These are phyloP conservation scores for Cercospora zeina DNA, from an alignment of 2,329 filamentous ascomycete species.

Conservation along the genomic window DNA sequence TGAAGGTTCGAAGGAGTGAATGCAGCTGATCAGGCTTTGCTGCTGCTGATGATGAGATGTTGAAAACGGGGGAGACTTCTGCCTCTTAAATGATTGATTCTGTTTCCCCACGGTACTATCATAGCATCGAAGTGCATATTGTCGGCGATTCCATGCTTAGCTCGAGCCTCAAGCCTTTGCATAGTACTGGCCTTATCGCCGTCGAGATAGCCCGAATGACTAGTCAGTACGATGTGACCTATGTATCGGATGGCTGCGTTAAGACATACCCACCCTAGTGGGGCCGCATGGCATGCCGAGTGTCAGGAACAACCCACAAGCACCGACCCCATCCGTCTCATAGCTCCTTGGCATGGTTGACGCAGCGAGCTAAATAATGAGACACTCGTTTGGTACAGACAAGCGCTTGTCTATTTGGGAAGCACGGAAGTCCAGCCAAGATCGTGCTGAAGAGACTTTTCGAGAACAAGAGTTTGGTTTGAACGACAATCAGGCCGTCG, in stretches of 20 bases:
- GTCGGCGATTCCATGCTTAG: conserved; percentile 1
- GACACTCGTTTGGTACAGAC: not conserved
- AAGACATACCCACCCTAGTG: not conserved
- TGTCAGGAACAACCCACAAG: not conserved
- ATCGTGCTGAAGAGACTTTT: not conserved
- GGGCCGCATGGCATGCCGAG: not conserved
- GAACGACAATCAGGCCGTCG: not conserved
- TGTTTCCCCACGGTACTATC: not conserved
- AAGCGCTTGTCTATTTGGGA: not conserved
- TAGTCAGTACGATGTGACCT: not conserved
- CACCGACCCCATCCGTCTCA: not conserved
- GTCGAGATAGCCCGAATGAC: not conserved
- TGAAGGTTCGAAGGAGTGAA: not conserved
- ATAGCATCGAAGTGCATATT: not conserved
- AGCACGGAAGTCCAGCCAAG: not conserved
- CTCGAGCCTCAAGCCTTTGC: not conserved
- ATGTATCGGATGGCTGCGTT: not conserved
- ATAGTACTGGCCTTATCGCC: not conserved
- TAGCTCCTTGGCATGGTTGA: conserved; percentile 1
- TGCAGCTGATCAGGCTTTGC: not conserved
- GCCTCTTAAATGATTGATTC: not conserved
- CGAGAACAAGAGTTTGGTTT: not conserved
- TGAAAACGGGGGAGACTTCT: not conserved
- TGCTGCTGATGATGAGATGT: not conserved
- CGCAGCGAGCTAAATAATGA: not conserved